Base-by-base conservation (phyloP, 2,329 filamentous ascomycete species). In the Cladophialophora psammophila region DNA sequence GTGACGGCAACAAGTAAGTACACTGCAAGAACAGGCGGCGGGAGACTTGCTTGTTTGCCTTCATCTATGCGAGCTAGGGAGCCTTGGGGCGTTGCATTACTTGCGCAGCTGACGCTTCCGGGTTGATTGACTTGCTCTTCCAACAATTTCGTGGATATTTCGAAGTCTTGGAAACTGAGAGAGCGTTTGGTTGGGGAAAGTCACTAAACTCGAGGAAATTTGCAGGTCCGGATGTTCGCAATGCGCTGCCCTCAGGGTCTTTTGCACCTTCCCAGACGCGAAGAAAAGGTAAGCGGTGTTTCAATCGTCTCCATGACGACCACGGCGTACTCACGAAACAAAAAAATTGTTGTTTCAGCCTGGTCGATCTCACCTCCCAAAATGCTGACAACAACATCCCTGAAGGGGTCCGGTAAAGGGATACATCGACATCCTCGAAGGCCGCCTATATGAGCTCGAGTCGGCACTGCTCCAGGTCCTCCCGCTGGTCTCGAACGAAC, bases 1-100 rank as follows among this genome's bases (percentile, higher is more conserved):
- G 56, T 45, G 56, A 59, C n/a, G 56, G 56, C 38, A 59, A 59
- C 38, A 59, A 45, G 56, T 59, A 32, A 59, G 56, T 42, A 32
- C 13, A 31, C n/a, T 36, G 15, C 32, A 26, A 38, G 35, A 36
- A 55, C 9, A 34, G 31, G 31, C 12, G 18, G 32, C 32, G 36
- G 36, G 36, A 13, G 13, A 5, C 3, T 5, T n/a, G 3, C 18
- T n/a, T n/a, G 40, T n/a, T n/a, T 42, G 40, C 18, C 18, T 42
- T 42, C 40, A 5, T 42, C 15, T 5, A n/a, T 42, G 40, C 15
- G n/a, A n/a, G 15, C 40, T n/a, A 5, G 40, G 36, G 10, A 5
- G 36, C 36, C 9, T 40, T 3, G 3, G 26, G 26, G 26, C 26
- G 26, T 26, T 26, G 26, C 26, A 26, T 26, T 26, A 3, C 26